A percentile compares a stretch with the other conserved stretches of the same genome.
Conservation (phyloP, 2,329 filamentous ascomycete species). For the Metarhizium sp. region DNA sequence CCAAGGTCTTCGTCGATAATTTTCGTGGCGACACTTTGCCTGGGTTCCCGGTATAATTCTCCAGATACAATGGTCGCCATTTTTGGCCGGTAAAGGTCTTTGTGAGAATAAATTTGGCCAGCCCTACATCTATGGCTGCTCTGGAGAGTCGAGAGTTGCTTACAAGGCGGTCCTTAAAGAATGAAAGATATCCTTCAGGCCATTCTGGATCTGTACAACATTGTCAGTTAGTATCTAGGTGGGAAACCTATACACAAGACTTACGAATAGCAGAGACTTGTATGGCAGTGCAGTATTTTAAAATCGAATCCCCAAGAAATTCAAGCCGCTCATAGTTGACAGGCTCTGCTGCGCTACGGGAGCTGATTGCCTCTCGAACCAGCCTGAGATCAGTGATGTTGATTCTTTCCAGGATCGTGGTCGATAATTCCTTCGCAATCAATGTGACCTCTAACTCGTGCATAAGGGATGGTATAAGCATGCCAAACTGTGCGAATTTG, state of each 20-base stretch:
- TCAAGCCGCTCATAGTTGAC: conserved; percentile 77
- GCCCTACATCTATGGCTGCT: conserved; percentile 50
- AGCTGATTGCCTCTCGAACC: conserved; percentile 60
- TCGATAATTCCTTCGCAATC: conserved; percentile 48
- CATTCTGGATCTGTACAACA: conserved; percentile 45
- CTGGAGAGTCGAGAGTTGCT: conserved; percentile 64
- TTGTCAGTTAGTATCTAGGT: conserved; percentile 8
- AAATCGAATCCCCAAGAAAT: conserved; percentile 74
- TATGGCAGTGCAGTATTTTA: conserved; percentile 65
- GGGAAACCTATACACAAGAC: conserved; percentile 13
- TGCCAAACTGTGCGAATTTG: conserved; percentile 37
- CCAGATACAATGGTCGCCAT: conserved; percentile 60
- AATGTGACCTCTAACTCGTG: conserved; percentile 59
- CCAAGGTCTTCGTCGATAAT: conserved; percentile 69
- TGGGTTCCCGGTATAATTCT: conserved; percentile 18
- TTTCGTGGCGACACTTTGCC: conserved; percentile 14
- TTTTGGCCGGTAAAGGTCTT: conserved; percentile 57
- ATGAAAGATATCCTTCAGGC: conserved; percentile 69
- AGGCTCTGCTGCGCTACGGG: conserved; percentile 48
- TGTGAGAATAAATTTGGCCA: conserved; percentile 66
- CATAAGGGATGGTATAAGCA: conserved; percentile 64
- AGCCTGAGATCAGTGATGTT: conserved; percentile 43
- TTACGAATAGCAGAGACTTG: conserved; percentile 49
- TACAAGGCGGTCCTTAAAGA: conserved; percentile 59
- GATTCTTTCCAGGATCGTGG: conserved; percentile 27